These are phyloP conservation scores for Sclerotinia spermophila DNA, from an alignment of 2,329 filamentous ascomycete genomes.

Conservation along the genomic window DNA sequence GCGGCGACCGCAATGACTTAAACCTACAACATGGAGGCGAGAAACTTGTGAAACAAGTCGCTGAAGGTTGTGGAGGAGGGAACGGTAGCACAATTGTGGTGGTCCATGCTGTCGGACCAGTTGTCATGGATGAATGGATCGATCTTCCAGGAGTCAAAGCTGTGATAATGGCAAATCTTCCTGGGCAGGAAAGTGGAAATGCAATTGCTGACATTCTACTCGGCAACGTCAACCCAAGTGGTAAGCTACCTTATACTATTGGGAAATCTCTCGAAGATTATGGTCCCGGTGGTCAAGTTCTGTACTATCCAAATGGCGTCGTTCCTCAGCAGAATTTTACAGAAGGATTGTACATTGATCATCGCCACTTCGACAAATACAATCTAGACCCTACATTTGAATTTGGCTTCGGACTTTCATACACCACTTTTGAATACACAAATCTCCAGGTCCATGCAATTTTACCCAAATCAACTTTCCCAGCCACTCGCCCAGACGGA, in stretches of 20 bases:
- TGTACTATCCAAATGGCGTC: constrained; percentile 65
- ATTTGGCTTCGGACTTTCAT: constrained; percentile 79
- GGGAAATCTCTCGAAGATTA: constrained; percentile 72
- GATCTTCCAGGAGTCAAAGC: constrained; percentile 73
- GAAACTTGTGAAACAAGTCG: constrained; percentile 67
- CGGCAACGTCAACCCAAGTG: constrained; percentile 64
- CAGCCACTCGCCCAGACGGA: constrained; percentile 39
- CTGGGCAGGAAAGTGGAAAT: constrained; percentile 81
- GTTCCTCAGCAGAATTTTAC: constrained; percentile 78
- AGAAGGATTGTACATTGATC: constrained; percentile 84
- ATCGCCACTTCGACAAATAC: constrained; percentile 80
- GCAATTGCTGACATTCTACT: constrained; percentile 77
- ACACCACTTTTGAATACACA: constrained; percentile 58
- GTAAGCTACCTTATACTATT: constrained; percentile 85
- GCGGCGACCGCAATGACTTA: constrained; percentile 76
- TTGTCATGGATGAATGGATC: constrained; percentile 77
- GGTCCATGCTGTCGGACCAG: constrained; percentile 79
- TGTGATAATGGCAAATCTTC: constrained; percentile 78
- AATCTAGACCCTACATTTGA: constrained; percentile 73
- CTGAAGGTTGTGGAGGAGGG: constrained; percentile 60
- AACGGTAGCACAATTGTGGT: constrained; percentile 73
- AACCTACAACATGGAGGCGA: constrained; percentile 75
- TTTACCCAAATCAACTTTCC: constrained; percentile 35
- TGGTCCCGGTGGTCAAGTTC: constrained; percentile 64
- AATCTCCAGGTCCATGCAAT: constrained; percentile 45